A percentile compares a stretch with the other conserved stretches of the same genome.
Evolutionary conservation across 441 rosid genomes (phyloP).

Genomic region (Metrosideros polymorpha): DNA sequence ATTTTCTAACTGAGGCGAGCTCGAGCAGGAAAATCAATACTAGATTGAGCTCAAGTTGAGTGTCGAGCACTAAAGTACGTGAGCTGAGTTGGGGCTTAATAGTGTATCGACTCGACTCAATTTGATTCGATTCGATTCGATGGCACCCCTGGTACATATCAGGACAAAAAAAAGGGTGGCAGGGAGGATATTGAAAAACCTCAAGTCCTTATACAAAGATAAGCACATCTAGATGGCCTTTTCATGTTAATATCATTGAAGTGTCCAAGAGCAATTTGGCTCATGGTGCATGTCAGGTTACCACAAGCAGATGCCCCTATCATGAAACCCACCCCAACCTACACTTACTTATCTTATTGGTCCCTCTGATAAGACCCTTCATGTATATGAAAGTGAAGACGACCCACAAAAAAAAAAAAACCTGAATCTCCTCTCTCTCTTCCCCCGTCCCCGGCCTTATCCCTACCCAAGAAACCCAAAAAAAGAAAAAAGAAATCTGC

Average conservation of each 20-base stretch:
- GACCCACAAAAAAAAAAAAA: neutral
- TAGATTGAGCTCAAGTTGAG: neutral
- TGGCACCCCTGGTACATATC: neutral
- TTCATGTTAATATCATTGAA: neutral
- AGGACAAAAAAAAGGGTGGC: neutral
- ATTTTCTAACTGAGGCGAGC: neutral
- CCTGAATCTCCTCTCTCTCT: neutral
- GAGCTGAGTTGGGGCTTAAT: neutral
- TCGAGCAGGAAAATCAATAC: neutral
- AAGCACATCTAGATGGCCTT: neutral
- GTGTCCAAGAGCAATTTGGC: neutral
- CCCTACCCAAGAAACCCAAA: neutral
- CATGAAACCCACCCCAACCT: neutral
- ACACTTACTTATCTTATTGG: slow-evolving; percentile 9
- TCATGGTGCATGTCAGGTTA: neutral
- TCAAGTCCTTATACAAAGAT: slow-evolving; percentile 1
- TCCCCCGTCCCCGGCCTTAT: neutral
- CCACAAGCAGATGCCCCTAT: slow-evolving; percentile 15
- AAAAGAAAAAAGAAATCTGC: neutral
- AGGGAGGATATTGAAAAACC: neutral
- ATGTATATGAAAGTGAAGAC: neutral
- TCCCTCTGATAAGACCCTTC: slow-evolving; percentile 1
- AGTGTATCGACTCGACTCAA: neutral
- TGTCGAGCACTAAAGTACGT: neutral
- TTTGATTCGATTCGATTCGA: neutral